A percentile compares a stretch with the other conserved stretches of the same genome.
Evolutionary conservation across 2,329 filamentous ascomycete species (phyloP).

Genomic region (Ophiocordyceps polyrhachis-furcata): DNA sequence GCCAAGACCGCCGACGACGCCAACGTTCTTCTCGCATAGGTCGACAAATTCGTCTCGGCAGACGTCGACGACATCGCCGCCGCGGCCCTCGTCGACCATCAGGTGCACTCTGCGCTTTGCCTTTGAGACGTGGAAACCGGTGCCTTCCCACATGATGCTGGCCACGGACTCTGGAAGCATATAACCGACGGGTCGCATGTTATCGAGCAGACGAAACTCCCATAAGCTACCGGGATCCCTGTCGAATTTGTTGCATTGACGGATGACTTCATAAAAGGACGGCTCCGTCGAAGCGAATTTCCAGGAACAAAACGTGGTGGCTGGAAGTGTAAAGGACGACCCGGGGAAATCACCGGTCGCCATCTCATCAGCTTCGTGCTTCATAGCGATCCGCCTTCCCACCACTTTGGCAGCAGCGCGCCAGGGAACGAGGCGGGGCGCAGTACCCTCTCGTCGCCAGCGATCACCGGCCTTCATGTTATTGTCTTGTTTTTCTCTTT

Average conservation of each 20-base stretch:
- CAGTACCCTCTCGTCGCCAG: neutral
- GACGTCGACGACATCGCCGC: slow-evolving; percentile 4
- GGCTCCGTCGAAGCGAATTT: slow-evolving; percentile 1
- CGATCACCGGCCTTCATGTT: too few species aligned
- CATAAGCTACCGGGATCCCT: slow-evolving; percentile 5
- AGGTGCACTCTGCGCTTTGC: slow-evolving; percentile 6
- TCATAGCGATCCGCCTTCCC: neutral
- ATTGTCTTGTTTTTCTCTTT: neutral
- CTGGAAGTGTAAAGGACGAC: neutral
- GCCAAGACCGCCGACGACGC: slow-evolving; percentile 9
- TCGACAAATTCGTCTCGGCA: slow-evolving; percentile 7
- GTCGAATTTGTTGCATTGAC: slow-evolving; percentile 11
- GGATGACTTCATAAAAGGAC: slow-evolving; percentile 7
- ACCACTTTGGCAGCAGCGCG: neutral
- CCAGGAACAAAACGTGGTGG: slow-evolving; percentile 2
- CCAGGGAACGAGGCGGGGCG: neutral
- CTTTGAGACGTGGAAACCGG: slow-evolving; percentile 5
- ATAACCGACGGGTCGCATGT: slow-evolving; percentile 8
- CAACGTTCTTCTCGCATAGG: slow-evolving; percentile 10
- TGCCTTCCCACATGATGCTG: slow-evolving; percentile 7
- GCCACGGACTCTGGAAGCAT: slow-evolving; percentile 7
- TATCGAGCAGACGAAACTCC: slow-evolving; percentile 8
- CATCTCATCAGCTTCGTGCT: neutral
- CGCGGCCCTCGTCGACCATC: slow-evolving; percentile 3
- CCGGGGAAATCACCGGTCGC: neutral